These are phyloP conservation scores for Alnus glutinosa DNA, from an alignment of 306 rosid genomes.

Conservation along the genomic window DNA sequence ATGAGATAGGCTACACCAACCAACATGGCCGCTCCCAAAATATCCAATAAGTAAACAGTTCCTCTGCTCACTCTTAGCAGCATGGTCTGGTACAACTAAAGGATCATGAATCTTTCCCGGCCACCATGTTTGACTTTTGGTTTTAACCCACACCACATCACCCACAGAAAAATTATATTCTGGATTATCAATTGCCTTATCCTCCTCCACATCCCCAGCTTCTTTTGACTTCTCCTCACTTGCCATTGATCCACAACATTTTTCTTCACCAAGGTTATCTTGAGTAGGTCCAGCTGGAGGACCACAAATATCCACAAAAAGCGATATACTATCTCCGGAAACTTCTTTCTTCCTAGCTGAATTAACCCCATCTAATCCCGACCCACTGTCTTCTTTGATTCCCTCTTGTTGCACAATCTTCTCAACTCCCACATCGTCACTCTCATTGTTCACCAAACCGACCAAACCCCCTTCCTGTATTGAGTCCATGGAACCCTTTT, in stretches of 20 bases:
- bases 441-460: constrained; percentile 11
- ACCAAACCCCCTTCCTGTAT: not conserved
- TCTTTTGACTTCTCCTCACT: constrained; percentile 8
- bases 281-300: constrained; percentile 19
- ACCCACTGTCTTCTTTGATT: constrained; percentile 11
- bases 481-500: constrained; percentile 1
- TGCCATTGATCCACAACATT: constrained; percentile 12
- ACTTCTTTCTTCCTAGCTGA: constrained; percentile 28
- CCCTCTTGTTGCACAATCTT: constrained; percentile 19
- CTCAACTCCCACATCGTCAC: constrained; percentile 14
- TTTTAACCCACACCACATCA: constrained; percentile 56
- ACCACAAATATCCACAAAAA: constrained; percentile 39
- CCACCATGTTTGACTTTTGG: constrained; percentile 61
- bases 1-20: constrained; percentile 39
- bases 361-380: constrained; percentile 18
- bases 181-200: constrained; percentile 15
- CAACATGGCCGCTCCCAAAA: constrained; percentile 44
- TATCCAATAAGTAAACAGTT: constrained; percentile 35
- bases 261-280: constrained; percentile 21
- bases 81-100: constrained; percentile 23
- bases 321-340: constrained; percentile 39
- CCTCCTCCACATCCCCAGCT: constrained; percentile 29
- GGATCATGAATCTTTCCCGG: constrained; percentile 50
- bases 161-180: constrained; percentile 37
- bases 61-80: constrained; percentile 16